Evolutionary conservation across 306 rosid genomes (phyloP), one percentile per base, ranked within the genome.

Genomic region (Mucuna pruriens): DNA sequence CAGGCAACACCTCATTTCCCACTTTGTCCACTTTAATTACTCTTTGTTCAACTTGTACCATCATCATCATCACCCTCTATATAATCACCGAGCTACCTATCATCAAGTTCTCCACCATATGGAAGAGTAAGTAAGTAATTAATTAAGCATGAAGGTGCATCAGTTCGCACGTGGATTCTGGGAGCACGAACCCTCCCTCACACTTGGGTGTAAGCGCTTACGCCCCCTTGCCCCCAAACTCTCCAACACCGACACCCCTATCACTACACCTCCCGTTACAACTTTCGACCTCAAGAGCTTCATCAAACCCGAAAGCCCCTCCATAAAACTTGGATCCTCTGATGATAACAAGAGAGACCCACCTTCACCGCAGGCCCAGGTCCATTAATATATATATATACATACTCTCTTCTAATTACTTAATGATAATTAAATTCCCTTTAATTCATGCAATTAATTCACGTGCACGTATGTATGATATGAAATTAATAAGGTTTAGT

Each of bases 151-250:
- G 99, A 93, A 95, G 98, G 96, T 95, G 61, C 99, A 91, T 84
- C 97, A 95, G 66, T 88, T 89, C 76, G 86, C 97, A 91, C 98
- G 97, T 95, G 95, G 91, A 74, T 84, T 88, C 55, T 95, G 97
- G 97, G 97, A 92, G 52, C 93, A 90, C 42, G 95, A 93, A 80
- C 93, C 97, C 62, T 87, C 94, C 60, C 97, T 93, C 80, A 64
- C 93, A 15, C 99, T 93, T 49, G 94, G 94, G 51, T 87, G 94
- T 86, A 95, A 95, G 62, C 94, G 98, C 77, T 79, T 95, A 78
- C 96, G 99, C 55, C 98, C 99, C 73, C 99, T 93, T 34, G 97
- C 95, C 0, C 99, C 99, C 57, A 92, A 88, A 39, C 88, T 93
- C 61, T 83, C 83, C 31, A 77, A 54, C 81, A 7, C 75, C 4